Conservation (phyloP, 345 rosid genomes). For the Xanthoceras sorbifolium region DNA sequence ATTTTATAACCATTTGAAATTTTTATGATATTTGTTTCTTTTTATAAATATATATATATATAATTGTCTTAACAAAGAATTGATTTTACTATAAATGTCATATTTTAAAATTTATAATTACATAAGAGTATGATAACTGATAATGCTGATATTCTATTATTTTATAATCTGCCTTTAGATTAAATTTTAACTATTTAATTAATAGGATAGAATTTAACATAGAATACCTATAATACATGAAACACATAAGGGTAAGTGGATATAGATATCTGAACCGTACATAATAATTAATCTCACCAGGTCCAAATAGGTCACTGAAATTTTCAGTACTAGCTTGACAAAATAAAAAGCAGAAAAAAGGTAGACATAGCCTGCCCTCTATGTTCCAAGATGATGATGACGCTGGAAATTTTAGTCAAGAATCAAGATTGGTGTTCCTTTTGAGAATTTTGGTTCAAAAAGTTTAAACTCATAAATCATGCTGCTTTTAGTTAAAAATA, state of each 20-base stretch:
- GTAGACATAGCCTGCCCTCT: not conserved
- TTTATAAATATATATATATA: too few relatives aligned
- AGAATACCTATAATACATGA: not conserved
- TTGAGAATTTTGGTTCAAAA: not conserved
- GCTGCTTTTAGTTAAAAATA: not conserved
- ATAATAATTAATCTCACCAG: too few relatives aligned
- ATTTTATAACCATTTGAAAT: too few relatives aligned
- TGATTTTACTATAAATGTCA: too few relatives aligned
- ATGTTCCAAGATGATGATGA: not conserved
- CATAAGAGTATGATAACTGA: not conserved
- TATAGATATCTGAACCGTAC: too few relatives aligned
- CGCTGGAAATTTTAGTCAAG: too few relatives aligned
- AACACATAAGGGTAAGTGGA: not conserved
- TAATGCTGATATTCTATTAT: not conserved
- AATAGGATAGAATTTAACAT: not conserved
- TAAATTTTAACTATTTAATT: not conserved
- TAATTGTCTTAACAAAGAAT: too few relatives aligned
- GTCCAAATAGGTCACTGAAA: too few relatives aligned
- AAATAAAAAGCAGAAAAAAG: too few relatives aligned
- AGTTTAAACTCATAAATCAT: not conserved
- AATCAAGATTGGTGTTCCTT: not conserved
- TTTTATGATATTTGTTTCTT: too few relatives aligned
- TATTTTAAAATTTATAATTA: too few relatives aligned
- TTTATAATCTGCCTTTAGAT: not conserved
- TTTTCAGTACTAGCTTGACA: too few relatives aligned